These are phyloP conservation scores for Cinchona pubescens DNA, from an alignment of 257 asterid species.

Conservation along the genomic window DNA sequence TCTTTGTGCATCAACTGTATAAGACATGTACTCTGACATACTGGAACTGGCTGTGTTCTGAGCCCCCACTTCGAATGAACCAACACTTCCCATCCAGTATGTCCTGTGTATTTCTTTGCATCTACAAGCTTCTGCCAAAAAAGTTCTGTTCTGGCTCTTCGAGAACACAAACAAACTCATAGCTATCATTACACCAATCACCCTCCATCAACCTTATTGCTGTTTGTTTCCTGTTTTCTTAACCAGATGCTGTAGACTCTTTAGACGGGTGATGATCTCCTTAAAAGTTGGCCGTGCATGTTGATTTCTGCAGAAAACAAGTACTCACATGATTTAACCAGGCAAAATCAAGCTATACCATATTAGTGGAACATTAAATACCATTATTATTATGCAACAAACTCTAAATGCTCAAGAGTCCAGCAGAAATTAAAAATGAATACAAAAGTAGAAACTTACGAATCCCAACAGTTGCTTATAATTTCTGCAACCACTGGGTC, in stretches of 20 bases:
- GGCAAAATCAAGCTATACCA: not conserved
- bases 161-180: conserved; percentile 30
- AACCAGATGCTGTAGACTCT: conserved; percentile 58
- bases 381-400: not conserved
- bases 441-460: conserved; percentile 37
- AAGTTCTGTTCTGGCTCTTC: conserved; percentile 33
- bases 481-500: conserved; percentile 78
- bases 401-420: not conserved
- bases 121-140: conserved; percentile 29
- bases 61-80: conserved; percentile 91
- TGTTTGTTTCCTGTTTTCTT: conserved; percentile 38
- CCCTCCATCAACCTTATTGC: conserved; percentile 23
- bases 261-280: conserved; percentile 77
- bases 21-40: conserved; percentile 28
- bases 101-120: conserved; percentile 18
- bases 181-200: conserved; percentile 31
- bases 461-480: conserved; percentile 77
- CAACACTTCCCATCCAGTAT: conserved; percentile 56
- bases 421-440: not conserved
- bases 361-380: not conserved
- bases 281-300: conserved; percentile 84
- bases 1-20: conserved; percentile 47
- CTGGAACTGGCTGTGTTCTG: conserved; percentile 48
- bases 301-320: conserved; percentile 56
- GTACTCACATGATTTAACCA: not conserved